Base-by-base conservation (phyloP, 148 eudicot species). In the Pouteria glomerata region DNA sequence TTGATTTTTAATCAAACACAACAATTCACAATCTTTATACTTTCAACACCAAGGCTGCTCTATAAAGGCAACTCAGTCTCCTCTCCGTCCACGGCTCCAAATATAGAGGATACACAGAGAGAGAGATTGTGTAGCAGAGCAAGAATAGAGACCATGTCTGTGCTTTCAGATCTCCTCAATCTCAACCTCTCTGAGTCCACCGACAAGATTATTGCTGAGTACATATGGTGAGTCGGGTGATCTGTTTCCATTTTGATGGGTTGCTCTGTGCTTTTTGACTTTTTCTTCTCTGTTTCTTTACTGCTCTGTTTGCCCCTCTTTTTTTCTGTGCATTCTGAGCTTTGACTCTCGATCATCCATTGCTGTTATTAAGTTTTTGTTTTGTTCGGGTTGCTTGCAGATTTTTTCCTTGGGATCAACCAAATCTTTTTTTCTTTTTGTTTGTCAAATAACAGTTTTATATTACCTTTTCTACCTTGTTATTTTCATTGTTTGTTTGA, bases 161-260 rank as follows among this genome's bases (percentile, higher is more conserved):
- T 56, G 10, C 79, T 86, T 0, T 44, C 83, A 30, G 88, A 87
- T 82, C 88, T 84, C 69, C 23, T 82, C 42, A 84, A 84, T 65
- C 88, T 87, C 37, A 60, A 84, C 50, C 82, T 87, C 44, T 84
- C 90, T 19, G 90, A 76, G 2, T 59, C 85, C 4, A 76, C 88
- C 5, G 73, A 80, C 27, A 78, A 87, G 57, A 71, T 87, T 44
- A 87, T 87, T 47, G 90, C 90, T 35, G 90, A 87, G 33, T 87
- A 87, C 77, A 79, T 87, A 82, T 87, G 81, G 76, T 78, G 57
- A 48, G 73, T 51, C 52, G 26, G 1, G 42, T 55, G 1, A n/a
- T n/a, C n/a, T n/a, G 7, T 26, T 15, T 4, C 21, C 21, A 10
- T 2, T 27, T 45, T 5, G 55, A 13, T 70, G 70, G 52, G 3